Percentiles rank a stretch among this genome's conserved stretches.
Evolutionary conservation across 495 filamentous ascomycete species (phyloP).

Genomic region (Aspergillus olivimuriae): DNA sequence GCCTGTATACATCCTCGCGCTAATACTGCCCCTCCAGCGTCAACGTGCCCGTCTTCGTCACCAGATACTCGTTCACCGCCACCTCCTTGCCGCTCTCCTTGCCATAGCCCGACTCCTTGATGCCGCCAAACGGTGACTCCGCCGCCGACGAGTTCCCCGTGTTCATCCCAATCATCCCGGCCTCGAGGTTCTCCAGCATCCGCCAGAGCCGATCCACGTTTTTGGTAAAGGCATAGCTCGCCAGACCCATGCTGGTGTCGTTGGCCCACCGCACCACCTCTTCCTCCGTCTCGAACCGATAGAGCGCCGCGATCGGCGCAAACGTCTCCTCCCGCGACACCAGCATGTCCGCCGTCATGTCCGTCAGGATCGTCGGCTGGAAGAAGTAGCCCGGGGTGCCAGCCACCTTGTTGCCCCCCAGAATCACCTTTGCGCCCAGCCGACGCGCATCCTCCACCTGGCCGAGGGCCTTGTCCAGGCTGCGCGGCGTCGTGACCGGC

Average conservation of each 20-base stretch:
- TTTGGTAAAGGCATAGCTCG: slow-evolving; percentile 69
- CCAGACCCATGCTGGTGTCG: slow-evolving; percentile 63
- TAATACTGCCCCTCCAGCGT: slow-evolving; percentile 54
- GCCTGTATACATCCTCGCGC: background rate
- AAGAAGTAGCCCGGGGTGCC: slow-evolving; percentile 60
- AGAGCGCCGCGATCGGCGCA: slow-evolving; percentile 61
- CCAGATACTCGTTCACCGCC: slow-evolving; percentile 61
- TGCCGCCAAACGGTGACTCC: slow-evolving; percentile 68
- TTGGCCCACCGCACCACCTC: slow-evolving; percentile 59
- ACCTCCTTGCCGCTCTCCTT: slow-evolving; percentile 72
- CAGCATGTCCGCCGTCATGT: slow-evolving; percentile 56
- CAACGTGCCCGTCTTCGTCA: slow-evolving; percentile 66
- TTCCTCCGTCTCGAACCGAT: slow-evolving; percentile 64
- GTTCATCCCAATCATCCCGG: slow-evolving; percentile 71
- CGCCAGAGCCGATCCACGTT: slow-evolving; percentile 67
- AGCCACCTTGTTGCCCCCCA: slow-evolving; percentile 49
- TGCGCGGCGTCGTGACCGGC: slow-evolving; percentile 56
- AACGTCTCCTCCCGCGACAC: slow-evolving; percentile 66
- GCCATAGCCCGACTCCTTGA: slow-evolving; percentile 71
- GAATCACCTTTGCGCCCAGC: slow-evolving; percentile 51
- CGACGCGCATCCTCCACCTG: slow-evolving; percentile 59
- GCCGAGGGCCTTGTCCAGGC: slow-evolving; percentile 54
- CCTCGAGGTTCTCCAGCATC: slow-evolving; percentile 66
- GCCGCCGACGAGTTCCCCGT: slow-evolving; percentile 63
- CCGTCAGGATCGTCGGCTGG: slow-evolving; percentile 61